Conservation (phyloP, 306 rosid genomes). For the Vigna angularis region DNA sequence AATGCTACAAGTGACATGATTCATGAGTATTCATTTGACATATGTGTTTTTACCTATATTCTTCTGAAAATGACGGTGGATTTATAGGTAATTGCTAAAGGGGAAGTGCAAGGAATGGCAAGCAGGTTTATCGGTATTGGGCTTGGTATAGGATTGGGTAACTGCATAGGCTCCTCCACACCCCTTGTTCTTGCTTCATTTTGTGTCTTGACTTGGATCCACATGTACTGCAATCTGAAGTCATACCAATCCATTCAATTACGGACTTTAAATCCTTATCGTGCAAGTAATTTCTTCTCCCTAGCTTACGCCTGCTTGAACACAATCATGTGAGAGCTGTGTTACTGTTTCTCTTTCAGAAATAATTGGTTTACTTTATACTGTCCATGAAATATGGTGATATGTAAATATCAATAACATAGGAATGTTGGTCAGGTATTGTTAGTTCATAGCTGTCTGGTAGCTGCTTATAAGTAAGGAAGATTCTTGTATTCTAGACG, state of each 20-base stretch:
- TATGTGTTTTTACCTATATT: not conserved
- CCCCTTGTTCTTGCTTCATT: slow-evolving; percentile 80
- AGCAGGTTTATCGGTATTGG: slow-evolving; percentile 87
- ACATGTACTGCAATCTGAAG: slow-evolving; percentile 96
- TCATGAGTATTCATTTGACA: slow-evolving; percentile 2
- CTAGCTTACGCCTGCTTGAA: slow-evolving; percentile 33
- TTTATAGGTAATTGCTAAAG: slow-evolving; percentile 93
- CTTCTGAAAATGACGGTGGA: slow-evolving; percentile 37
- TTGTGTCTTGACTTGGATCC: slow-evolving; percentile 79
- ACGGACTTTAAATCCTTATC: slow-evolving; percentile 92
- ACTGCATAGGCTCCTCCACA: slow-evolving; percentile 74
- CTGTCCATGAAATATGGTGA: not conserved
- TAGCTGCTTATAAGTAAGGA: no score
- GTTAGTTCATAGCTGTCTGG: no score
- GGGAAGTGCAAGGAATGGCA: slow-evolving; percentile 99
- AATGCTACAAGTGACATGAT: slow-evolving; percentile 17
- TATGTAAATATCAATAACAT: no score
- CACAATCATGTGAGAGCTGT: slow-evolving; percentile 18
- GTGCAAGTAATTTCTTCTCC: slow-evolving; percentile 74
- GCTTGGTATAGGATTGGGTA: slow-evolving; percentile 89
- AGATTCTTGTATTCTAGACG: no score
- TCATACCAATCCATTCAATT: slow-evolving; percentile 89
- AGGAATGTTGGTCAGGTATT: no score
- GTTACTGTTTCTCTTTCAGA: slow-evolving; percentile 17
- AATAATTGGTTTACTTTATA: slow-evolving; percentile 18